These are phyloP conservation scores for Pichia nanzhaoensis DNA, from an alignment of 805 yeast genomes.

Conservation along the genomic window DNA sequence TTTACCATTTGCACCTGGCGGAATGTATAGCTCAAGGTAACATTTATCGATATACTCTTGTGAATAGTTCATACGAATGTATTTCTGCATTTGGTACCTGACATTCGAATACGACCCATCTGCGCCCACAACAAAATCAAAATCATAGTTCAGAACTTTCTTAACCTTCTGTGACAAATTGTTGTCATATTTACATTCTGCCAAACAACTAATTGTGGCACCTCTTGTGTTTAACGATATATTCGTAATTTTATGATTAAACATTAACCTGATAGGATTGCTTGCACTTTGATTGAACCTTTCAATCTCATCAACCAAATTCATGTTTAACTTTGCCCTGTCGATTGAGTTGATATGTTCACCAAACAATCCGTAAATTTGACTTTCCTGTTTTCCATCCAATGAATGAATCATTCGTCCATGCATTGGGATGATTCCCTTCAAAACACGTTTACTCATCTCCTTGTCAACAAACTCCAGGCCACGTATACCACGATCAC, in stretches of 20 bases:
- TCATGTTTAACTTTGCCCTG: conserved; percentile 59
- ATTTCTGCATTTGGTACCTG: conserved; percentile 60
- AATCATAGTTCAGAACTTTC: conserved; percentile 15
- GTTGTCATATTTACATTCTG: conserved; percentile 4
- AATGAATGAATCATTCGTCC: conserved; percentile 85
- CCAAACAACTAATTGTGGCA: conserved; percentile 7
- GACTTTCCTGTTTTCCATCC: conserved; percentile 58
- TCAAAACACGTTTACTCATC: conserved; percentile 49
- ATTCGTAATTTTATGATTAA: conserved; percentile 49
- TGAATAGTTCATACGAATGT: conserved; percentile 57
- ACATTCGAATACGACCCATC: conserved; percentile 81
- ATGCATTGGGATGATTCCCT: conserved; percentile 70
- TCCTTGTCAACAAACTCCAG: conserved; percentile 53
- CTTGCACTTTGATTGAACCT: conserved; percentile 26
- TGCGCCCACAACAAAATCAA: conserved; percentile 69
- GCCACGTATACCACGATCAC: conserved; percentile 74
- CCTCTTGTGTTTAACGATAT: conserved; percentile 19
- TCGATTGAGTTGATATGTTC: conserved; percentile 84
- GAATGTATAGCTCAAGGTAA: conserved; percentile 74
- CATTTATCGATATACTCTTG: conserved; percentile 82
- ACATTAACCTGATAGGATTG: conserved; percentile 36
- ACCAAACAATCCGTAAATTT: conserved; percentile 73
- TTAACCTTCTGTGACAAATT: no score
- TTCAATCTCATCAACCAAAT: conserved; percentile 58
- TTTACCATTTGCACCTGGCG: conserved; percentile 39